Conservation (phyloP, 148 eudicot genomes). For the Camellia japonica region DNA sequence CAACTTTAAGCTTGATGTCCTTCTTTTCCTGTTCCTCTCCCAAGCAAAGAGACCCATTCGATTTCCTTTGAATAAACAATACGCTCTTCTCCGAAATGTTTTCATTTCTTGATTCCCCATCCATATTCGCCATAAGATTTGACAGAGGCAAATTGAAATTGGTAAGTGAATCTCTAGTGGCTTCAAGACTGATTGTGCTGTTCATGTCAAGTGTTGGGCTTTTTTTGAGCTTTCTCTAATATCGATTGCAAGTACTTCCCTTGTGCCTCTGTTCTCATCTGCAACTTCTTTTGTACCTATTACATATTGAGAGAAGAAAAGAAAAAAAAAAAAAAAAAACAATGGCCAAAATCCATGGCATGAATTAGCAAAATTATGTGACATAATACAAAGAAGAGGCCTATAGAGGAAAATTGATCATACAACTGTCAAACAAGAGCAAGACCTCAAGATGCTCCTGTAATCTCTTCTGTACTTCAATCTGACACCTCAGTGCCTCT, state of each 20-base stretch:
- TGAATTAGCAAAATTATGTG: neutral
- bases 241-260: conserved; percentile 59
- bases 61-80: too few relatives aligned
- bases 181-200: conserved; percentile 27
- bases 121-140: too few relatives aligned
- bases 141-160: conserved; percentile 32
- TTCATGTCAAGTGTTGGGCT: conserved; percentile 40
- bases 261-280: conserved; percentile 57
- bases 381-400: neutral
- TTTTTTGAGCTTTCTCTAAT: conserved; percentile 53
- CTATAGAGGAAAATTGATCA: neutral
- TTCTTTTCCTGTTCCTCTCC: too few relatives aligned
- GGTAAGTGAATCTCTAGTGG: conserved; percentile 31
- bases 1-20: too few relatives aligned
- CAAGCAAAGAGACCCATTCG: too few relatives aligned
- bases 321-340: neutral
- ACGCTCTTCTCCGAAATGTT: too few relatives aligned
- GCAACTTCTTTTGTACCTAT: conserved; percentile 55
- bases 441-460: conserved; percentile 59
- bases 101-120: too few relatives aligned
- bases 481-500: conserved; percentile 48
- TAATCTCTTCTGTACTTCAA: conserved; percentile 58
- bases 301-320: too few relatives aligned
- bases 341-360: neutral
- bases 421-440: neutral